These are phyloP conservation scores for Talaromyces adpressus DNA, from an alignment of 495 filamentous ascomycete genomes.

Conservation along the genomic window DNA sequence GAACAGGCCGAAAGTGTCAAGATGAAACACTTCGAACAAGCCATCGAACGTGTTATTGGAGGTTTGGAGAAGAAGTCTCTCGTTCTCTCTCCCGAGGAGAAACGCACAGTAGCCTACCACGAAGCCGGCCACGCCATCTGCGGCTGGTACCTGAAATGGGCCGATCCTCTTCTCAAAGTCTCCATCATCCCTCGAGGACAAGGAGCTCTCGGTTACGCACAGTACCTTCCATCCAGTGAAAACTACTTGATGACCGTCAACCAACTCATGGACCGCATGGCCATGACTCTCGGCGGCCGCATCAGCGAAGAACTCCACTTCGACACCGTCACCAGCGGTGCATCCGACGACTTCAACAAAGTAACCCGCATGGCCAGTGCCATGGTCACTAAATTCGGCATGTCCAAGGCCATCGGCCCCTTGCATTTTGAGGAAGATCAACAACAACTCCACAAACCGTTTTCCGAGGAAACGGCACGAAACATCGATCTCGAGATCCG, in stretches of 20 bases:
- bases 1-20: constrained; percentile 64
- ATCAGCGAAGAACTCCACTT: constrained; percentile 96
- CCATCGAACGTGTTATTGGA: constrained; percentile 94
- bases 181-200: constrained; percentile 96
- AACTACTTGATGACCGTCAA: constrained; percentile 91
- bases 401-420: constrained; percentile 88
- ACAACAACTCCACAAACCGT: constrained; percentile 83
- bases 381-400: constrained; percentile 98
- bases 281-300: constrained; percentile 94
- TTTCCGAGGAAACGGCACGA: constrained; percentile 87
- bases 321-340: constrained; percentile 88
- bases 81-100: constrained; percentile 86
- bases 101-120: constrained; percentile 92
- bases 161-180: constrained; percentile 94
- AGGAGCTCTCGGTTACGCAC: constrained; percentile 89
- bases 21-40: constrained; percentile 91
- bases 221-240: constrained; percentile 87
- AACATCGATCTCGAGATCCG: constrained; percentile 87
- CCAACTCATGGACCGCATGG: constrained; percentile 99
- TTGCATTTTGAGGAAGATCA: constrained; percentile 83
- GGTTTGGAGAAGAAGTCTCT: constrained; percentile 95
- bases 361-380: constrained; percentile 89
- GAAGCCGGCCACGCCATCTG: constrained; percentile 98
- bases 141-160: constrained; percentile 95
- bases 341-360: constrained; percentile 97